Percentiles rank a stretch among this genome's conserved stretches.
These are phyloP conservation scores for Neonectria sp. DNA, from an alignment of 2,329 filamentous ascomycete genomes.

Conservation along the genomic window DNA sequence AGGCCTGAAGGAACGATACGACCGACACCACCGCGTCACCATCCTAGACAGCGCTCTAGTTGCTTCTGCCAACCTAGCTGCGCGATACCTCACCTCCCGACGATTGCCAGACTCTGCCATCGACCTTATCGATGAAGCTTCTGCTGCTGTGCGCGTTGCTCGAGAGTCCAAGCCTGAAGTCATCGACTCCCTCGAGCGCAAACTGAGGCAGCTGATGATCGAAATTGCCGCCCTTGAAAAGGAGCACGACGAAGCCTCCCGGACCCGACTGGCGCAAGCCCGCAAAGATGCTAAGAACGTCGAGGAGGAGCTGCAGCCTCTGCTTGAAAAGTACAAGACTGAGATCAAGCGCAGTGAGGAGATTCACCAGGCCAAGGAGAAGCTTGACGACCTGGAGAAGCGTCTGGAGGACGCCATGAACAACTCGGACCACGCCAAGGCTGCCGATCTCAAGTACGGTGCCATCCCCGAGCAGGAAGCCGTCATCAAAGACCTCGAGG, in stretches of 20 bases:
- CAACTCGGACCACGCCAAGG: slow-evolving; percentile 85
- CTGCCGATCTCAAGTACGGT: slow-evolving; percentile 96
- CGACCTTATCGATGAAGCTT: slow-evolving; percentile 95
- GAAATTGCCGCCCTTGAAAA: slow-evolving; percentile 96
- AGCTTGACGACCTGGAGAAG: slow-evolving; percentile 91
- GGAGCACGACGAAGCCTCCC: slow-evolving; percentile 95
- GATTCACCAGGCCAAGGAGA: slow-evolving; percentile 94
- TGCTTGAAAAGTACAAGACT: slow-evolving; percentile 95
- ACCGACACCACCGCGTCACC: slow-evolving; percentile 97
- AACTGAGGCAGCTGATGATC: slow-evolving; percentile 91
- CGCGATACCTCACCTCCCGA: slow-evolving; percentile 91
- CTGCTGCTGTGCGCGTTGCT: slow-evolving; percentile 94
- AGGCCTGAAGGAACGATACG: slow-evolving; percentile 97
- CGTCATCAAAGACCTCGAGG: slow-evolving; percentile 86
- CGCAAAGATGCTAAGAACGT: slow-evolving; percentile 95
- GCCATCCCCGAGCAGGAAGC: slow-evolving; percentile 93
- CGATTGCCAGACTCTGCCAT: slow-evolving; percentile 97
- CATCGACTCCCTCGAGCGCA: slow-evolving; percentile 94
- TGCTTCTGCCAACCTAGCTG: slow-evolving; percentile 89
- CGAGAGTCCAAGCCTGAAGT: slow-evolving; percentile 97
- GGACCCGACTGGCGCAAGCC: slow-evolving; percentile 84
- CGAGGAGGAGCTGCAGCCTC: slow-evolving; percentile 90
- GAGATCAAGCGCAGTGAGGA: slow-evolving; percentile 93
- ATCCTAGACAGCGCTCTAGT: slow-evolving; percentile 97
- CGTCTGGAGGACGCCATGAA: slow-evolving; percentile 96